Base-by-base conservation (phyloP, 2,329 filamentous ascomycete species). In the Graphium sp. region DNA sequence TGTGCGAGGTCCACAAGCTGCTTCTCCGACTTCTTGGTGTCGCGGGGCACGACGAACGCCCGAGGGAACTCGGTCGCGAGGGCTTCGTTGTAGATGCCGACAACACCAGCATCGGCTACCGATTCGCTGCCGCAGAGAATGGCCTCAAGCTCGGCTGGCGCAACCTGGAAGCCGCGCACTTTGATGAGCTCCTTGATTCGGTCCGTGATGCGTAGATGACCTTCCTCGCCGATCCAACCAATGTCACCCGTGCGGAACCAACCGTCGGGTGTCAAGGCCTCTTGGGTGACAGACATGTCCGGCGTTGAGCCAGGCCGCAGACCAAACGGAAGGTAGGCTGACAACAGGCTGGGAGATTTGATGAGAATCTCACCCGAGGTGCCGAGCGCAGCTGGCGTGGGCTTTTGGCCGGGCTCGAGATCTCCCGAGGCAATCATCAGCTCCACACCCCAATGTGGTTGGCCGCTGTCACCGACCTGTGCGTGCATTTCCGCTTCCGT, bases 161-260 rank as follows among this genome's bases (percentile, higher is more conserved):
- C 64, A 3, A 72, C 66, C 41, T 72, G 66, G 45, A 62, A 64
- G 2, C 62, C 66, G 35, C 66, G 66, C 5, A 70, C 65, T 47
- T 72, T 72, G 48, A 72, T 71, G 28, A 72, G 52, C 37, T 67
- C 75, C 58, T 84, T 82, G 46, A 72, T 71, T 19, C 77, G 62
- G 43, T 82, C 77, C 9, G 80, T 72, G 31, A 83, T 75, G 41
- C 65, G 65, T 39, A 80, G 60, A 37, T 59, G 56, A 20, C 64
- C 66, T 2, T 60, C 41, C 12, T 57, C 44, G 37, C 70, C 60
- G 17, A 71, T 52, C 35, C 66, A 70, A 5, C 64, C 72, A 22
- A 82, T 65, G 40, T 83, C 78, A 2, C 77, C 77, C 1, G 75
- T 81, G 41, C 68, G 71, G 37, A 82, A 56, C 73, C 75, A 83